Evolutionary conservation across 1,284 basidiomycete species (phyloP), one percentile per base, ranked within the genome.

Genomic region (Apiotrichum porosum): DNA sequence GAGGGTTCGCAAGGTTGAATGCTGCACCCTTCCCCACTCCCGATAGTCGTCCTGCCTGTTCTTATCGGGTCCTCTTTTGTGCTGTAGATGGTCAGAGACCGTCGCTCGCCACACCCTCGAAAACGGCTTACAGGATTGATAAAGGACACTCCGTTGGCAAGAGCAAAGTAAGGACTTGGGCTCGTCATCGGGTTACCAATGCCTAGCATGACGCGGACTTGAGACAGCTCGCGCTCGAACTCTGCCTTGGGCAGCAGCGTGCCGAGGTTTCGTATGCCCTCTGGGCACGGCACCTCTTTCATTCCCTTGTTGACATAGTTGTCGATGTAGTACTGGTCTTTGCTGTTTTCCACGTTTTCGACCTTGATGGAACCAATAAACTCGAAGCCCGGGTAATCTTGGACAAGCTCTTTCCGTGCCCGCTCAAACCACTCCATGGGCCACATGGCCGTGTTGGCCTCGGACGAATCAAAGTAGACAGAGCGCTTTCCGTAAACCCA

Each of bases 361-460:
- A 28, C 26, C 22, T 37, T 41, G 34, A 52, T 55, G 19, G 49
- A 52, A n/a, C 46, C 54, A 0, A 60, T 56, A 38, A 62, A 62
- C 43, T 62, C 54, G 23, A 62, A 58, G 21, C 54, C 58, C 2
- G 56, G 54, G 41, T 56, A 62, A 43, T 60, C 56, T 13, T 37
- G 19, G 6, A 36, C 32, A 5, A 62, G 49, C 23, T 60, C 56
- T 3, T 34, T 18, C 18, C 40, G 42, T 13, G 49, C 56, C n/a
- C 44, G 49, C 28, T 45, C 24, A 23, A 49, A 60, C 28, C 48
- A 55, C 8, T 28, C 35, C 21, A 33, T 36, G 34, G 26, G 26
- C 26, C 26, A 28, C n/a, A n/a, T n/a, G 26, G 26, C 6, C 8
- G 12, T 6, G 26, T 12, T 6, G 8, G 26, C 38, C 28, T 53